A percentile compares a stretch with the other conserved stretches of the same genome.
Conservation (phyloP, 805 yeast species). For the Cyberlindnera euphorbiae region DNA sequence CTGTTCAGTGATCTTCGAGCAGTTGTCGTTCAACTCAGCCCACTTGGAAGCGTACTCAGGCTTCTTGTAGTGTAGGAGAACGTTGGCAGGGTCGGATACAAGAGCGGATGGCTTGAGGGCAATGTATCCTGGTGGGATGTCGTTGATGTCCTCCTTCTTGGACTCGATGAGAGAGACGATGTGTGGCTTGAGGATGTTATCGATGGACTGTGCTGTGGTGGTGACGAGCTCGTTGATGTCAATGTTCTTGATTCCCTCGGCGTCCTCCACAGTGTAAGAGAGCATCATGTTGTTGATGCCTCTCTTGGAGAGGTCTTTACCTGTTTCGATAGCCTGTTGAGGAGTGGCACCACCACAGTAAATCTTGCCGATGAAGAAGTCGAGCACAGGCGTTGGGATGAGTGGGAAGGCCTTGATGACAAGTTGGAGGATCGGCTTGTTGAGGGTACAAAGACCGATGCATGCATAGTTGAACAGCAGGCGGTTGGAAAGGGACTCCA, state of each 20-base stretch:
- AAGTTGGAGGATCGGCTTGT: conserved; percentile 54
- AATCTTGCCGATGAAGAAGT: conserved; percentile 68
- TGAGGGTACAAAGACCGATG: conserved; percentile 66
- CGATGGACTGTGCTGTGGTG: conserved; percentile 64
- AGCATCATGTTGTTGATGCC: conserved; percentile 94
- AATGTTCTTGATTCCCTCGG: conserved; percentile 66
- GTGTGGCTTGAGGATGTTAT: conserved; percentile 65
- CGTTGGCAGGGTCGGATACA: conserved; percentile 68
- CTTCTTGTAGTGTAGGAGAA: conserved; percentile 55
- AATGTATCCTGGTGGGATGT: conserved; percentile 84
- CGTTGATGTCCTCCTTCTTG: conserved; percentile 43
- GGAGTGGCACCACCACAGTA: conserved; percentile 90
- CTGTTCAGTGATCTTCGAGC: conserved; percentile 56
- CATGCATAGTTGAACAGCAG: conserved; percentile 62
- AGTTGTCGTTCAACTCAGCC: conserved; percentile 57
- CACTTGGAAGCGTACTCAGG: conserved; percentile 50
- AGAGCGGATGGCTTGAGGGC: conserved; percentile 94
- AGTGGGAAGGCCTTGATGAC: conserved; percentile 67
- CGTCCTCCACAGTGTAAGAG: conserved; percentile 89
- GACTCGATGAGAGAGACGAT: conserved; percentile 52
- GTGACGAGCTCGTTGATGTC: conserved; percentile 55
- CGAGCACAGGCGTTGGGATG: conserved; percentile 68
- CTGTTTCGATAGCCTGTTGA: conserved; percentile 65
- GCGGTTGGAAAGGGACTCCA: conserved; percentile 46
- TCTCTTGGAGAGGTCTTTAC: conserved; percentile 56